Evolutionary conservation across 208 protist genomes (phyloP), one percentile per base, ranked within the genome.

Genomic region (Trypanosomatidae sp.): DNA sequence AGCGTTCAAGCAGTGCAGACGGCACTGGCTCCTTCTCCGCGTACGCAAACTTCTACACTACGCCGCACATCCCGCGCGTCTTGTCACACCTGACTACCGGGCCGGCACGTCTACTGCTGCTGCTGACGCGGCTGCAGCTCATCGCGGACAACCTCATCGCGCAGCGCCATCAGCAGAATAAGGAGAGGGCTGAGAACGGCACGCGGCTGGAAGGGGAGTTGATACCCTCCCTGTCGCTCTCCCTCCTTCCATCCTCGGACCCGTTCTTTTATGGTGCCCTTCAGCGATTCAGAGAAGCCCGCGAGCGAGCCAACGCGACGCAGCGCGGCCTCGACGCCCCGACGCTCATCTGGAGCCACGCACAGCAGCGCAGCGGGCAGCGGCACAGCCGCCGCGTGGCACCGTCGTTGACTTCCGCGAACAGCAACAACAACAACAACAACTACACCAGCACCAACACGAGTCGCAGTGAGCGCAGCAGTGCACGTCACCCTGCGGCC

Each of bases 91-190:
- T 73, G 33, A 75, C 66, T 9, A 75, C 74, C 39, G 83, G 79
- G 1, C 71, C 79, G 9, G 75, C 77, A 3, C 64, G 82, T 4
- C 69, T 87, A 47, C 64, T 87, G 30, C 49, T 83, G 41, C 67
- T 87, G 62, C 56, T 83, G n/a, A 76, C 83, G 8, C 75, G 83
- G 5, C 56, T 84, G 62, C 73, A 84, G 53, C 50, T 84, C 22
- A 76, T 82, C 52, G 83, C 79, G 2, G 69, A 81, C 47, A 67
- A 52, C 17, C 49, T 84, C 28, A 46, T 36, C 17, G 41, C 28
- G 2, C 75, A 80, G 30, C 68, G 75, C 7, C 75, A 75, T 30
- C 43, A 66, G 28, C 41, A 19, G 49, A 62, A 30, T 7, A 62
- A 39, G 41, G 25, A 5, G 30, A 62, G 39, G 22, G 66, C 3